Base-by-base conservation (phyloP, 306 rosid genomes). In the Prunus campanulata region DNA sequence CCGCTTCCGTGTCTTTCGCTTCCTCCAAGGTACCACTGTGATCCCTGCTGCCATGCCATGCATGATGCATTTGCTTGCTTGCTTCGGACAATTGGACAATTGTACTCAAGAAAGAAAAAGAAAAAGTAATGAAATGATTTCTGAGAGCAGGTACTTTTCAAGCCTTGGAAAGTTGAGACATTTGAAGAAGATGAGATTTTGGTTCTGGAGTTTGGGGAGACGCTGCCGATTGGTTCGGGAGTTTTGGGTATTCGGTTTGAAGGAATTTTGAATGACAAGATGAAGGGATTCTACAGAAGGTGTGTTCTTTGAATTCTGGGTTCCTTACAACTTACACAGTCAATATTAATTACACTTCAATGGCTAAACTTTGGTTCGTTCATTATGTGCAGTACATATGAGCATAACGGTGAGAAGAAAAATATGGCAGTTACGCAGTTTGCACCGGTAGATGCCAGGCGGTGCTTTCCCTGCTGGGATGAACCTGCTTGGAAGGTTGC, bases 401-500 rank as follows among this genome's bases (percentile, higher is more conserved):
- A 90, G 79, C 88, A 89, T 75, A 83, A 84, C 32, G 96, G 98
- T 29, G 93, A 87, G 87, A 88, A 87, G 89, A 89, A 89, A 83
- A 92, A 92, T 68, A 90, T 92, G 98, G 98, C 97, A 20, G 96
- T 89, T 76, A 92, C 97, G 14, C 98, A 90, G 83, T 94, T 94
- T 86, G 96, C 90, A 77, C 96, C 97, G 15, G 95, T 88, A 81
- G 95, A 94, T 92, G 97, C 98, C 49, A 89, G 97, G 83, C 81
- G 91, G 72, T 94, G 98, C 85, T 94, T 94, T 83, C 98, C 98
- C 18, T 92, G 98, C 82, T 94, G 98, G 98, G 98, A 94, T 79
- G 98, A 94, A 78, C 98, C 98, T 68, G 95, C 96, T 62, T 90
- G 84, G 86, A 94, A 94, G 98, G 98, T 94, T 29, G 78, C 22